A percentile compares a stretch with the other conserved stretches of the same genome.
Conservation (phyloP, 306 rosid species). For the Morella rubra region DNA sequence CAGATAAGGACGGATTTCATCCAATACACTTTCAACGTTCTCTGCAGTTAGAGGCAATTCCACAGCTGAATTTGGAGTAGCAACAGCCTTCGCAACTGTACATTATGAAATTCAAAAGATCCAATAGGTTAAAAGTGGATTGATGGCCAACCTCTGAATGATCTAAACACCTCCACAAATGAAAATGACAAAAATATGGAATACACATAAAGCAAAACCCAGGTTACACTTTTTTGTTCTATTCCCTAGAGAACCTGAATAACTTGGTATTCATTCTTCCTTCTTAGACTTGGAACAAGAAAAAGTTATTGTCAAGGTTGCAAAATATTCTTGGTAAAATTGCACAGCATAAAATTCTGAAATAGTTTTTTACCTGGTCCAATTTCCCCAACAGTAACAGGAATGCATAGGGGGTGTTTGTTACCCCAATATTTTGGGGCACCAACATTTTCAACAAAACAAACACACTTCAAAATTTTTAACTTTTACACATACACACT, state of each 20-base stretch:
- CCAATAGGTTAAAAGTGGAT: conserved; percentile 3
- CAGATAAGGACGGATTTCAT: conserved; percentile 84
- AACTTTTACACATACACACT: too few species aligned
- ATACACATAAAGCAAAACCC: background rate
- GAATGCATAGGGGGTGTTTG: too few species aligned
- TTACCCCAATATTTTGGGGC: too few species aligned
- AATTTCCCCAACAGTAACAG: background rate
- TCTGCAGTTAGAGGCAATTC: conserved; percentile 84
- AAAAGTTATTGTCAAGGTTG: background rate
- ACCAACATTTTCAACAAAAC: too few species aligned
- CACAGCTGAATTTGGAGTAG: conserved; percentile 68
- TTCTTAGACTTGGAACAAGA: background rate
- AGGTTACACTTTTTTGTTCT: background rate
- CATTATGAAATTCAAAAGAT: conserved; percentile 8
- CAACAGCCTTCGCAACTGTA: conserved; percentile 72
- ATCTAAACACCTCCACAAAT: background rate
- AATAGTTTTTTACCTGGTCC: background rate
- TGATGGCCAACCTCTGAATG: background rate
- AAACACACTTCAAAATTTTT: too few species aligned
- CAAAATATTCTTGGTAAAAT: background rate
- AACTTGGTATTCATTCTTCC: background rate
- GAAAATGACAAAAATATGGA: background rate
- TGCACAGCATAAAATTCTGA: background rate
- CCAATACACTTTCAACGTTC: conserved; percentile 75
- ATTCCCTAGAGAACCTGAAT: background rate